Evolutionary conservation across 129 eudicot genomes (phyloP), one percentile per base, ranked within the genome.

Genomic region (Dittrichia graveolens): DNA sequence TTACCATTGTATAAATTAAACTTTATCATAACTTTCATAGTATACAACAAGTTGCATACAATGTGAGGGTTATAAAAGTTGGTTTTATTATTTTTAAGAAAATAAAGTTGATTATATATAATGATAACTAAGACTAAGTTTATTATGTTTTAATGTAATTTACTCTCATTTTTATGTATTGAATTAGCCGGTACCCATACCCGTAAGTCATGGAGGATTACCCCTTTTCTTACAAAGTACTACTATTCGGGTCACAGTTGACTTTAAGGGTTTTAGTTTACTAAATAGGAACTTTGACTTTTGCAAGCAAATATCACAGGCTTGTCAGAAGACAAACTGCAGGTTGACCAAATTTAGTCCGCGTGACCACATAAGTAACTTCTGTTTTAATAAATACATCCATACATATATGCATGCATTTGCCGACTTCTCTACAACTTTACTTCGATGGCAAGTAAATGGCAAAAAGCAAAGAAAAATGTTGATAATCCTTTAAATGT

Each of bases 191-290:
- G 52, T 81, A 53, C 70, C 87, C 72, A 59, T 43, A 75, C 59
- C 84, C 82, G 75, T 41, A 80, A 78, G 79, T 65, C 77, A 76
- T 61, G 78, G 69, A 37, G 61, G 34, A 31, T 47, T 57, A 55
- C 57, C 70, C 78, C 75, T 81, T 80, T 80, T 63, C 84, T 80
- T 69, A 54, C 39, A 75, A 75, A 12, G 14, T 62, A 80, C 75
- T 58, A n/a, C n/a, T n/a, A 73, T 55, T 72, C 6, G 74, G 18
- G 75, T 58, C 79, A 15, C 58, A 50, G 65, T 74, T 74, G 79
- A 73, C 79, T 40, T 50, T 57, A 42, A 16, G 18, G 35, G 2
- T 40, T 72, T 48, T 7, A 47, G 5, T 31, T 3, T 46, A 63
- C 16, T 47, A 10, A 50, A 55, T 15, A 40, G 71, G 52, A 71